These are phyloP conservation scores for Stenocarpella maydis DNA, from an alignment of 2,329 filamentous ascomycete genomes.

Conservation along the genomic window DNA sequence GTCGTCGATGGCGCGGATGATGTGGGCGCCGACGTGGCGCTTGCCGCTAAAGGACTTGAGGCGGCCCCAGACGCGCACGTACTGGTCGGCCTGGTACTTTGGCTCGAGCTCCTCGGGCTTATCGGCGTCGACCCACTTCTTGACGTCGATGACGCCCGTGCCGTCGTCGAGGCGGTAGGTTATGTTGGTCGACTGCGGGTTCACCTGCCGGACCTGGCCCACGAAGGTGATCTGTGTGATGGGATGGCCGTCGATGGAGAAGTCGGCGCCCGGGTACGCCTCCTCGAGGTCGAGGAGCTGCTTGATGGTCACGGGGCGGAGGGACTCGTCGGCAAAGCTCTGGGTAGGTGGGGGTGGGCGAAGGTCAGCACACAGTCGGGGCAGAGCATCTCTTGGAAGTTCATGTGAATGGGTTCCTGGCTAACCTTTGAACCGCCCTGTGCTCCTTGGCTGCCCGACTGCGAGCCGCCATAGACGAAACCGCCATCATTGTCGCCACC, in stretches of 20 bases:
- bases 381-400: not conserved
- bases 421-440: conserved; percentile 41
- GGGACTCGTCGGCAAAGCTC: conserved; percentile 80
- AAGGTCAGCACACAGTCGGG: not conserved
- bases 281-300: conserved; percentile 87
- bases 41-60: conserved; percentile 87
- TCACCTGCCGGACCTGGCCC: conserved; percentile 88
- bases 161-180: conserved; percentile 96
- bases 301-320: conserved; percentile 95
- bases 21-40: conserved; percentile 80
- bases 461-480: conserved; percentile 67
- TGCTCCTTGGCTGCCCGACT: conserved; percentile 61
- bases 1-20: conserved; percentile 81
- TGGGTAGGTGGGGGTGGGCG: conserved; percentile 41
- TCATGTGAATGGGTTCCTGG: not conserved
- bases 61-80: conserved; percentile 86
- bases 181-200: conserved; percentile 86
- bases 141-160: conserved; percentile 90
- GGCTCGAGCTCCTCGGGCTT: conserved; percentile 57
- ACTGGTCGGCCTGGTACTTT: conserved; percentile 74
- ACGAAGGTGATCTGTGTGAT: conserved; percentile 84
- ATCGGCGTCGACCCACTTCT: conserved; percentile 81
- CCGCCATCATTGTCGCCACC: conserved; percentile 69
- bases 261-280: conserved; percentile 75
- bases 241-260: conserved; percentile 81